phyloP scores from a whole-genome alignment of 164 flowering plant genomes.

The Umbilicus rupestris region DNA sequence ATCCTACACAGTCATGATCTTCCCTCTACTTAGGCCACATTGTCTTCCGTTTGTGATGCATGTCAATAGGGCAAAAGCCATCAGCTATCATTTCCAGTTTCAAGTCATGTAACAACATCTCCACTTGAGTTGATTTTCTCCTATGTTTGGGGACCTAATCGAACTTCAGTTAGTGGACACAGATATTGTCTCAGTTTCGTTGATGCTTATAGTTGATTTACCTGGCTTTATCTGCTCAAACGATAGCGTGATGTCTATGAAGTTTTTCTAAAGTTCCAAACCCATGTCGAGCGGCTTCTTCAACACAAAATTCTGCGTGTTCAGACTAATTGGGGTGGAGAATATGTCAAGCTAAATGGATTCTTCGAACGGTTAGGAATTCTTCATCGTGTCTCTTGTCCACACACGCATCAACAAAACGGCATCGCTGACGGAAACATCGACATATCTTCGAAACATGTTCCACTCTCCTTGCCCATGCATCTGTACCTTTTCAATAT shows the following conservation, averaged over 20 bases:
- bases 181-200: conserved; percentile 4
- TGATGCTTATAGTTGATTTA: not conserved
- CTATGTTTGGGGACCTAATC: conserved; percentile 9
- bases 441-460: conserved; percentile 7
- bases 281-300: not conserved
- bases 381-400: conserved; percentile 5
- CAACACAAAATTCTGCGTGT: not conserved
- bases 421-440: not conserved
- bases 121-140: not conserved
- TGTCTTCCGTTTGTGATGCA: not conserved
- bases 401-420: conserved; percentile 4
- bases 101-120: not conserved
- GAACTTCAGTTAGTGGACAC: not conserved
- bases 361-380: not conserved
- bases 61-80: not conserved
- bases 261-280: conserved; percentile 1
- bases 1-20: not conserved
- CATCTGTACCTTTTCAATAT: not conserved
- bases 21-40: not conserved
- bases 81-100: not conserved
- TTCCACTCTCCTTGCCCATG: conserved; percentile 4
- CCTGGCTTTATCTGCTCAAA: conserved; percentile 1
- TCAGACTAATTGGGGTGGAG: conserved; percentile 9
- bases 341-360: not conserved
- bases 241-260: not conserved